These are phyloP conservation scores for Anthoceros angustus DNA, from an alignment of 225 moss, liverwort and hornwort species.

Conservation along the genomic window DNA sequence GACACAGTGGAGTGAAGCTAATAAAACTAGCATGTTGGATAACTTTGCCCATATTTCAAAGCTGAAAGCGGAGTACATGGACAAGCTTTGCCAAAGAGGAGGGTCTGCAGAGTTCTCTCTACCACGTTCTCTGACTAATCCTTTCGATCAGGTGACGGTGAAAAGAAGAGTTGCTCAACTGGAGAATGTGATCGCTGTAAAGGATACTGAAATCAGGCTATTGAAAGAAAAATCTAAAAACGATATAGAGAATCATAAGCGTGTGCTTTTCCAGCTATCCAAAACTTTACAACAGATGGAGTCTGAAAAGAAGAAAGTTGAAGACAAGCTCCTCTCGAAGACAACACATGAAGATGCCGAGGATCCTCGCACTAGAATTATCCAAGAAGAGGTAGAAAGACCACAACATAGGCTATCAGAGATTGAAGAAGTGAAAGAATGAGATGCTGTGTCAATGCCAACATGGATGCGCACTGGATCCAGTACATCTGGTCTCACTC, in stretches of 20 bases:
- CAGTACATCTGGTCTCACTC: conserved; percentile 55
- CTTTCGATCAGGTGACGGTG: neutral
- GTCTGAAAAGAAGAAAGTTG: neutral
- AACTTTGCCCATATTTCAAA: neutral
- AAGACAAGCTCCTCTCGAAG: too few relatives aligned
- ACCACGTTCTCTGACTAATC: neutral
- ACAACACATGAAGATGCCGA: too few relatives aligned
- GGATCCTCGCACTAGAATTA: too few relatives aligned
- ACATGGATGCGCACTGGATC: conserved; percentile 24
- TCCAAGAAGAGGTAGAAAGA: too few relatives aligned
- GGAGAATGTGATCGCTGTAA: neutral
- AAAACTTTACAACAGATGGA: neutral
- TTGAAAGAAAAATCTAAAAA: neutral
- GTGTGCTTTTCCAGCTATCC: neutral
- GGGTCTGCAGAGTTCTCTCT: neutral
- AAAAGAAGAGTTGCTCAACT: neutral
- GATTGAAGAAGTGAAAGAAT: too few relatives aligned
- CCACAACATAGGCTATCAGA: too few relatives aligned
- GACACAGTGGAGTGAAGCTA: neutral
- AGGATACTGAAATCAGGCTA: neutral
- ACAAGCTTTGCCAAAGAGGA: neutral
- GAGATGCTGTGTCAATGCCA: too few relatives aligned
- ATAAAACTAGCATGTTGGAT: neutral
- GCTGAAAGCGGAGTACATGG: neutral
- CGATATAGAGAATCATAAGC: neutral